These are phyloP conservation scores for Xanthoparmelia taractica DNA, from an alignment of 495 filamentous ascomycete genomes.

Conservation along the genomic window DNA sequence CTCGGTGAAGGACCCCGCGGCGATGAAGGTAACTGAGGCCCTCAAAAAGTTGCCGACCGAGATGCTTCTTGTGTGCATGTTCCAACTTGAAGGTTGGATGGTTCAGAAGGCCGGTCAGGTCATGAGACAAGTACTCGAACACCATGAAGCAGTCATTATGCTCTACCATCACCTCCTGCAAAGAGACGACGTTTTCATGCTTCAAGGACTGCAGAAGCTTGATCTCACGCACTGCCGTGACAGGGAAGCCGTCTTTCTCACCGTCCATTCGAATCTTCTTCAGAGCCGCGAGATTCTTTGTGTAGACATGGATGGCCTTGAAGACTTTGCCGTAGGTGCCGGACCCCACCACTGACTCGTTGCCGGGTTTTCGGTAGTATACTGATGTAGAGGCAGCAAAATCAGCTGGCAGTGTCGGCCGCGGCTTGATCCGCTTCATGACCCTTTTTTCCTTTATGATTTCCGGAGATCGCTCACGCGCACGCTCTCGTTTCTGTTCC, in stretches of 20 bases:
- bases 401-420: conserved; percentile 61
- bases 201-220: conserved; percentile 92
- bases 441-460: conserved; percentile 60
- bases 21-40: conserved; percentile 92
- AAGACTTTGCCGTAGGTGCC: conserved; percentile 97
- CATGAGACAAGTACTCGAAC: conserved; percentile 96
- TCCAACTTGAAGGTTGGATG: conserved; percentile 89
- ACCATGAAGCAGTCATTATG: conserved; percentile 99
- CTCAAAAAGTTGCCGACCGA: conserved; percentile 89
- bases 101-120: conserved; percentile 80
- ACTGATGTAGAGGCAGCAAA: conserved; percentile 74
- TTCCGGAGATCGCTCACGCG: conserved; percentile 28
- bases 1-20: conserved; percentile 86
- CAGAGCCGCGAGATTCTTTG: conserved; percentile 78
- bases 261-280: conserved; percentile 96
- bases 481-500: conserved; percentile 24
- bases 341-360: conserved; percentile 88
- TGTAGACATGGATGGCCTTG: conserved; percentile 86
- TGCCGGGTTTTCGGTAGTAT: conserved; percentile 84
- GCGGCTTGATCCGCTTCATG: conserved; percentile 61
- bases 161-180: conserved; percentile 96
- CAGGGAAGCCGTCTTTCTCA: conserved; percentile 93
- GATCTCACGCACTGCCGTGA: conserved; percentile 94
- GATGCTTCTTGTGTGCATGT: conserved; percentile 81
- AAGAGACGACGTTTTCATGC: conserved; percentile 79